phyloP scores from a whole-genome alignment of 108 stramenopile genomes.

The Nitzschia sp. region DNA sequence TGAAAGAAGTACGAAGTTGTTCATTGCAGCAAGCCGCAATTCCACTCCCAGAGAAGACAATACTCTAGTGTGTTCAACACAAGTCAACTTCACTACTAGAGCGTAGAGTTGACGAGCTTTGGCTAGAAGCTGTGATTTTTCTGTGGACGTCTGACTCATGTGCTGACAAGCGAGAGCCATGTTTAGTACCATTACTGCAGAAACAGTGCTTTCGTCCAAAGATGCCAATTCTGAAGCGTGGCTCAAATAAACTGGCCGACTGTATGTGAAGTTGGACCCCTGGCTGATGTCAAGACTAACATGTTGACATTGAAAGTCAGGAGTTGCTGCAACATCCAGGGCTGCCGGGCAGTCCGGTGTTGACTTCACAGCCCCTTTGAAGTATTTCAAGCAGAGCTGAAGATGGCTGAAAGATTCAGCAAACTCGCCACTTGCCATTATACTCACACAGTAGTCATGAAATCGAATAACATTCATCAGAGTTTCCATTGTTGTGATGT shows the following conservation, averaged over 20 bases:
- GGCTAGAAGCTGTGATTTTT: not conserved
- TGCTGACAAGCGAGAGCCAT: not conserved
- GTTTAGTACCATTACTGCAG: not conserved
- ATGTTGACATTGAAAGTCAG: too few relatives aligned
- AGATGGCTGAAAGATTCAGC: not conserved
- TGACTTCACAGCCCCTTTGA: not conserved
- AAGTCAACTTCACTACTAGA: not conserved
- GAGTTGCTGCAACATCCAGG: too few relatives aligned
- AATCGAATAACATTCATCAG: not conserved
- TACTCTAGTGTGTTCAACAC: not conserved
- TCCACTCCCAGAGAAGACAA: not conserved
- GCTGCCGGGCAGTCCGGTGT: too few relatives aligned
- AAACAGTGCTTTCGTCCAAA: not conserved
- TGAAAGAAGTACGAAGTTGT: not conserved
- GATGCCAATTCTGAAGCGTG: not conserved
- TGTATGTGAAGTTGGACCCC: not conserved
- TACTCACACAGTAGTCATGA: not conserved
- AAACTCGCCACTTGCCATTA: not conserved
- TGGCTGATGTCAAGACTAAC: too few relatives aligned
- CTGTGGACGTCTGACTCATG: not conserved
- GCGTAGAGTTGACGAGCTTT: conserved; percentile 1
- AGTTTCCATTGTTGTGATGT: not conserved
- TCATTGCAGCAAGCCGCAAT: conserved; percentile 1
- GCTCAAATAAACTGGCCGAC: not conserved
- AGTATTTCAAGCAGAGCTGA: not conserved